Evolutionary conservation across 2,329 filamentous ascomycete species (phyloP), one percentile per base, ranked within the genome.

Genomic region (Ascochyta lentis): DNA sequence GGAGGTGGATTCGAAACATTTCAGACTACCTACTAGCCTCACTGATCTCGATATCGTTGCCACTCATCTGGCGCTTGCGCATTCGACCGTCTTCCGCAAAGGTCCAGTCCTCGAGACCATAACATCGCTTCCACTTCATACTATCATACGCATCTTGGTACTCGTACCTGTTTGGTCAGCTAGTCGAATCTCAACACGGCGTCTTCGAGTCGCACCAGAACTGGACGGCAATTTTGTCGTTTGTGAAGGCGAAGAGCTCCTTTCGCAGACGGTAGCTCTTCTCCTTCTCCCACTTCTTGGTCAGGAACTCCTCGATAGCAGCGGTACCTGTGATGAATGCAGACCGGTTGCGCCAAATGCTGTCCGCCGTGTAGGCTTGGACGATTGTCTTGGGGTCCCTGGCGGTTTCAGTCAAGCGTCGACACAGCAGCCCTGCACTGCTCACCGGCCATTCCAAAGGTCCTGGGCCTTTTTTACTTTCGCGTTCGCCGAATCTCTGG

Each of bases 381-480:
- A 89, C 86, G 29, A 95, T 82, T 1, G 76, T 76, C 3, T 80
- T 77, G 0, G 90, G 89, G 58, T 91, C 80, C 66, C 88, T 91
- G 40, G 5, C 19, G 26, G 15, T 13, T 22, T 66, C 19, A 63
- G 61, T 15, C 33, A 26, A 54, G 10, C 26, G 29, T 33, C 22
- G 34, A 47, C 13, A 10, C 13, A 6, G 7, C 7, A 4, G 15
- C 4, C 10, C 31, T 9, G 29, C 8, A n/a, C 35, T 12, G 56
- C 78, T 63, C 74, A 91, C 89, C 80, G 84, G 1, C 87, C 89
- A 68, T 96, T 96, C 92, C 92, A 96, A 3, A 88, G 80, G 71
- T 91, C 85, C 71, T 96, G 92, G 0, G 90, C 91, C 16, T 87
- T 88, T 77, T 96, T 96, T 60, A 96, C 91, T 73, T 96, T 96